Conservation (phyloP, 192 early-diverging fungal genomes). For the Podila minutissima region DNA sequence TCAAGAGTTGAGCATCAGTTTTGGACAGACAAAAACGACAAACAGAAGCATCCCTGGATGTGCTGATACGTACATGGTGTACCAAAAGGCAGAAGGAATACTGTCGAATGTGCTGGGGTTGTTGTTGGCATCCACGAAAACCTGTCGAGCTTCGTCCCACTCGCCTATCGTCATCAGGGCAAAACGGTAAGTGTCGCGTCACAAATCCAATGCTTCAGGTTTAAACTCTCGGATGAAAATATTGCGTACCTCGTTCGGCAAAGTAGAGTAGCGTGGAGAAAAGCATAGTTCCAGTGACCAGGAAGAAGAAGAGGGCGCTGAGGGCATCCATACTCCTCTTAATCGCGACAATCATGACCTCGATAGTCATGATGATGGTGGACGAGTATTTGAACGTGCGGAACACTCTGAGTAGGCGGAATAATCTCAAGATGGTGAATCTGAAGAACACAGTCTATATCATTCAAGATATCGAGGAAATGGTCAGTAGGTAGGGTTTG, state of each 20-base stretch:
- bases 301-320: constrained; percentile 77
- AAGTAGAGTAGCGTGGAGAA: constrained; percentile 84
- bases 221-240: not conserved
- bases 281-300: constrained; percentile 74
- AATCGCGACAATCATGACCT: constrained; percentile 84
- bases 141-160: constrained; percentile 72
- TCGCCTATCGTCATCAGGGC: constrained; percentile 36
- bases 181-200: not conserved
- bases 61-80: constrained; percentile 56
- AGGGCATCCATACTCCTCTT: constrained; percentile 80
- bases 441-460: constrained; percentile 76
- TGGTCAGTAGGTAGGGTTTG: not conserved
- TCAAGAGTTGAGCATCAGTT: not conserved
- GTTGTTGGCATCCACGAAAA: constrained; percentile 73
- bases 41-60: not conserved
- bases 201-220: not conserved
- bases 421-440: constrained; percentile 83
- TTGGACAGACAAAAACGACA: not conserved
- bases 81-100: constrained; percentile 84
- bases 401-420: constrained; percentile 81
- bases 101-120: constrained; percentile 77
- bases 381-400: constrained; percentile 86
- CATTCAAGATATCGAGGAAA: not conserved
- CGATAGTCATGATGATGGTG: constrained; percentile 83
- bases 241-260: constrained; percentile 75